Evolutionary conservation across 2,329 filamentous ascomycete genomes (phyloP).

Genomic region (Alternaria arborescens): DNA sequence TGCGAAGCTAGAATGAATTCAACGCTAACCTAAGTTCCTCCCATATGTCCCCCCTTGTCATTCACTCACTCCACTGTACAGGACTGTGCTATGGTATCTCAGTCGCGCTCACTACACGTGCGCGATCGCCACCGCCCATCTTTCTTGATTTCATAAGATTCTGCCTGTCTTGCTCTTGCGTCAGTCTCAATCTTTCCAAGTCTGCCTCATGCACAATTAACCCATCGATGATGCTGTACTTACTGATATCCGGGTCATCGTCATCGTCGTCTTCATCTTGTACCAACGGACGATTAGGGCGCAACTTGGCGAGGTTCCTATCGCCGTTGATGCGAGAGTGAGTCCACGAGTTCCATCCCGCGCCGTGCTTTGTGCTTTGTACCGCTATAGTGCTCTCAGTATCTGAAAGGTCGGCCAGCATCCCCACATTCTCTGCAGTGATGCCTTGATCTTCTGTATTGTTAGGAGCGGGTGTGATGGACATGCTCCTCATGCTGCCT

Average conservation of each 20-base stretch:
- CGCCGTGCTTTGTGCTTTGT: neutral
- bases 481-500: neutral
- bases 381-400: neutral
- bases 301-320: conserved; percentile 5
- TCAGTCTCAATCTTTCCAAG: conserved; percentile 4
- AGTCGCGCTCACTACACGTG: neutral
- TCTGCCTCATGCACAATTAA: conserved; percentile 10
- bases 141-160: conserved; percentile 3
- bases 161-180: conserved; percentile 1
- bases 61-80: neutral
- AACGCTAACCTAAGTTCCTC: neutral
- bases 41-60: neutral
- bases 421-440: neutral
- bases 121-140: conserved; percentile 9
- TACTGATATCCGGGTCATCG: conserved; percentile 18
- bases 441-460: neutral
- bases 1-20: neutral
- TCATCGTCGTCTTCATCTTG: conserved; percentile 6
- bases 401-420: neutral
- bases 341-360: conserved; percentile 8
- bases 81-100: neutral
- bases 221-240: conserved; percentile 16
- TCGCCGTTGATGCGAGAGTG: conserved; percentile 9
- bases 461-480: neutral
- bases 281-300: neutral